phyloP scores from a whole-genome alignment of 495 filamentous ascomycete genomes.

The Penicillium salamii region DNA sequence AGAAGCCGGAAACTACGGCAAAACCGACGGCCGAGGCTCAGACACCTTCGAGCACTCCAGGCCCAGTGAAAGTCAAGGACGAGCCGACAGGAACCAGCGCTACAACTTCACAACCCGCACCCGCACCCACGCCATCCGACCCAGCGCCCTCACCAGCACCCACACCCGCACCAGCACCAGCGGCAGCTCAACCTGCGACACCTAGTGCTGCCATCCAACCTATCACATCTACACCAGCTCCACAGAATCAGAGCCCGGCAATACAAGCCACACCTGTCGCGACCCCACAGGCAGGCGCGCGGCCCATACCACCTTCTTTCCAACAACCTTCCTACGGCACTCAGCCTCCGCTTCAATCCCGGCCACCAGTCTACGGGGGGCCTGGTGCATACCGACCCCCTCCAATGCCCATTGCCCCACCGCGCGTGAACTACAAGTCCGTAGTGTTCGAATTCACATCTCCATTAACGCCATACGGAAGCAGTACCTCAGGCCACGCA shows the following conservation, averaged over 20 bases:
- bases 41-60: constrained; percentile 11
- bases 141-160: constrained; percentile 8
- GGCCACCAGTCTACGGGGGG: constrained; percentile 34
- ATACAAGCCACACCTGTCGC: constrained; percentile 13
- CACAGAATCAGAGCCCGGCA: constrained; percentile 25
- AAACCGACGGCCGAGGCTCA: constrained; percentile 9
- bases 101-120: background rate
- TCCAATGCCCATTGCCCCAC: constrained; percentile 26
- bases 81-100: constrained; percentile 22
- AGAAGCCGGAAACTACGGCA: constrained; percentile 23
- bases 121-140: constrained; percentile 13
- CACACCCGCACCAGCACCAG: constrained; percentile 12
- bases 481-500: constrained; percentile 56
- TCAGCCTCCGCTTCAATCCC: constrained; percentile 38
- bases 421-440: constrained; percentile 59
- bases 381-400: constrained; percentile 35
- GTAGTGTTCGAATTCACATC: constrained; percentile 80
- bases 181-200: constrained; percentile 14
- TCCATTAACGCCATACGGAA: constrained; percentile 47
- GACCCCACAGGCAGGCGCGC: constrained; percentile 21
- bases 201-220: constrained; percentile 23
- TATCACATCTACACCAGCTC: constrained; percentile 4
- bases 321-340: constrained; percentile 34
- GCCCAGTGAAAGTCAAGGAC: constrained; percentile 30
- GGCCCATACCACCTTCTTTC: constrained; percentile 26